Evolutionary conservation across 805 yeast genomes (phyloP).

Genomic region (Vanderwaltozyma polyspora): DNA sequence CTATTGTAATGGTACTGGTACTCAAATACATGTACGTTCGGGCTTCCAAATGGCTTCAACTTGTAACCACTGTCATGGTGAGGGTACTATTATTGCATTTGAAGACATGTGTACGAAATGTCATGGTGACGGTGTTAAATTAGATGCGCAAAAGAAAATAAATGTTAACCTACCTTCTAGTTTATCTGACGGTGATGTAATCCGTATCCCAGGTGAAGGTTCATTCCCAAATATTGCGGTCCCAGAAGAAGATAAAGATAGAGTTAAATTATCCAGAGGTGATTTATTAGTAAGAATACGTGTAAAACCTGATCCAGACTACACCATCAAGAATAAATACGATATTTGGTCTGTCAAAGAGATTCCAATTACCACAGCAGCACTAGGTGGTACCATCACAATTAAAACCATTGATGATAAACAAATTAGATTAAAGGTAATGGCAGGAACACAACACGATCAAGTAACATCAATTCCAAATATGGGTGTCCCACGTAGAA

Average conservation of each 20-base stretch:
- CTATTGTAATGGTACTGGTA: conserved; percentile 89
- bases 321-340: conserved; percentile 48
- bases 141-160: conserved; percentile 52
- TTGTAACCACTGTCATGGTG: conserved; percentile 77
- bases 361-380: conserved; percentile 90
- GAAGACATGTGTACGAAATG: conserved; percentile 67
- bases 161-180: conserved; percentile 84
- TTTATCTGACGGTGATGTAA: conserved; percentile 71
- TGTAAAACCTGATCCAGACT: conserved; percentile 63
- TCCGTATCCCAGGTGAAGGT: conserved; percentile 81
- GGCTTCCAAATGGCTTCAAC: conserved; percentile 97
- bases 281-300: conserved; percentile 76
- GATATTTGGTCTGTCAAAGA: conserved; percentile 55
- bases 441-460: conserved; percentile 76
- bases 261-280: conserved; percentile 63
- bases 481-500: conserved; percentile 66
- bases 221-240: conserved; percentile 74
- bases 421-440: conserved; percentile 62
- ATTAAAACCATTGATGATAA: conserved; percentile 87
- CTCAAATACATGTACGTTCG: conserved; percentile 72
- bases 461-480: conserved; percentile 65
- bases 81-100: conserved; percentile 66
- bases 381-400: conserved; percentile 81
- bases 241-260: conserved; percentile 37
- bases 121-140: conserved; percentile 78